These are phyloP conservation scores for Cardiosporidium cionae DNA, from an alignment of 169 alveolate species.

Conservation along the genomic window DNA sequence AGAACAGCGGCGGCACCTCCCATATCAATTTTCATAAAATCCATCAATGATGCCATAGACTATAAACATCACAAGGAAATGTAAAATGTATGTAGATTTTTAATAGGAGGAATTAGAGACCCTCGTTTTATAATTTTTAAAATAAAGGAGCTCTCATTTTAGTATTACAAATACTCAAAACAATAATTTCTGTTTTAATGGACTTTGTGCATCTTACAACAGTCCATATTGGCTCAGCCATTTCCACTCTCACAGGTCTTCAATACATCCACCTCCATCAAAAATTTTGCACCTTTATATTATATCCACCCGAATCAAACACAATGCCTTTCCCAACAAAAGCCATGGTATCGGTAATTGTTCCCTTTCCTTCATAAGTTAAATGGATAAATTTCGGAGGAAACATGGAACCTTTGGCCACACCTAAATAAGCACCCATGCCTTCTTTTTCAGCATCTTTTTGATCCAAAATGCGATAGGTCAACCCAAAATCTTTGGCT, in stretches of 20 bases:
- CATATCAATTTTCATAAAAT: not conserved
- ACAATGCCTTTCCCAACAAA: constrained; percentile 88
- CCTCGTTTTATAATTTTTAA: too few relatives aligned
- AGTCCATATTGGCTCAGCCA: too few relatives aligned
- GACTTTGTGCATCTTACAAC: too few relatives aligned
- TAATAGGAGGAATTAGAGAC: too few relatives aligned
- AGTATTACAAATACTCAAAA: too few relatives aligned
- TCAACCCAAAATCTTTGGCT: constrained; percentile 57
- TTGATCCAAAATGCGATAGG: constrained; percentile 50
- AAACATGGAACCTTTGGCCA: constrained; percentile 72
- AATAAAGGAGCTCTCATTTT: too few relatives aligned
- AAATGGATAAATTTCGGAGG: constrained; percentile 62
- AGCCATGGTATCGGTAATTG: constrained; percentile 50
- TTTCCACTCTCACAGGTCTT: too few relatives aligned
- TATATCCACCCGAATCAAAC: constrained; percentile 88
- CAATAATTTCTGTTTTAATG: too few relatives aligned
- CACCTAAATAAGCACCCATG: constrained; percentile 78
- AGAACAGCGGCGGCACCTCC: constrained; percentile 63
- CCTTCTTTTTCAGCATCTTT: constrained; percentile 61
- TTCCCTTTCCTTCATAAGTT: not conserved
- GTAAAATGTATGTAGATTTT: too few relatives aligned
- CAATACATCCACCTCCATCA: constrained; percentile 74
- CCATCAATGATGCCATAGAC: too few relatives aligned
- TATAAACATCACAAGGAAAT: too few relatives aligned
- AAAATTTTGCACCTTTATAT: constrained; percentile 52